Evolutionary conservation across 2,329 filamentous ascomycete species (phyloP).

Genomic region (Ophiostoma australiae): DNA sequence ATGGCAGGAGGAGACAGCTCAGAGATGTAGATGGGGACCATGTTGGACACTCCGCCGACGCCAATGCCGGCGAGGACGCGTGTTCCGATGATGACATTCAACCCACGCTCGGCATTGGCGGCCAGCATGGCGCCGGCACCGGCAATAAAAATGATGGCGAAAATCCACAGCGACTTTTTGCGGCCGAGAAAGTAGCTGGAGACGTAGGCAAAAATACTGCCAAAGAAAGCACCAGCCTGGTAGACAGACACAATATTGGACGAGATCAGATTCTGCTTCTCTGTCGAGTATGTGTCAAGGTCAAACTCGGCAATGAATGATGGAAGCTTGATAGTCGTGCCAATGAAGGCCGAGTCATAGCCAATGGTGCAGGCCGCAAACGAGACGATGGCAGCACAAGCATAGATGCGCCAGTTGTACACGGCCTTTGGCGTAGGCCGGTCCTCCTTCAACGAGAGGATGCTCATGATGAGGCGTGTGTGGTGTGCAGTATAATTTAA

Average conservation of each 20-base stretch:
- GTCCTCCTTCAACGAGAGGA: slow-evolving; percentile 52
- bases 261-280: slow-evolving; percentile 55
- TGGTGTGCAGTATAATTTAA: not conserved
- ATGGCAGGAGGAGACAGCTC: slow-evolving; percentile 58
- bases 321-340: slow-evolving; percentile 65
- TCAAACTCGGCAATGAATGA: slow-evolving; percentile 66
- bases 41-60: slow-evolving; percentile 57
- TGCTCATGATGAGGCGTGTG: slow-evolving; percentile 30
- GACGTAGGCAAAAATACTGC: slow-evolving; percentile 63
- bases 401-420: slow-evolving; percentile 58
- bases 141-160: slow-evolving; percentile 58
- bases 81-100: slow-evolving; percentile 60
- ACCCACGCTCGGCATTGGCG: slow-evolving; percentile 54
- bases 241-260: slow-evolving; percentile 77
- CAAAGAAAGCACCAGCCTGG: slow-evolving; percentile 80
- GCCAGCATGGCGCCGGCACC: slow-evolving; percentile 70
- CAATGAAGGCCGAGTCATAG: slow-evolving; percentile 72
- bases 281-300: slow-evolving; percentile 47
- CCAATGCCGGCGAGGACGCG: slow-evolving; percentile 45
- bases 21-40: slow-evolving; percentile 53
- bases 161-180: slow-evolving; percentile 58
- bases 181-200: slow-evolving; percentile 64
- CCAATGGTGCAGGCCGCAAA: slow-evolving; percentile 55
- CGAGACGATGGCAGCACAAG: slow-evolving; percentile 48
- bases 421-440: slow-evolving; percentile 53